These are phyloP conservation scores for Neohortaea acidophila DNA, from an alignment of 495 filamentous ascomycete genomes.

Conservation along the genomic window DNA sequence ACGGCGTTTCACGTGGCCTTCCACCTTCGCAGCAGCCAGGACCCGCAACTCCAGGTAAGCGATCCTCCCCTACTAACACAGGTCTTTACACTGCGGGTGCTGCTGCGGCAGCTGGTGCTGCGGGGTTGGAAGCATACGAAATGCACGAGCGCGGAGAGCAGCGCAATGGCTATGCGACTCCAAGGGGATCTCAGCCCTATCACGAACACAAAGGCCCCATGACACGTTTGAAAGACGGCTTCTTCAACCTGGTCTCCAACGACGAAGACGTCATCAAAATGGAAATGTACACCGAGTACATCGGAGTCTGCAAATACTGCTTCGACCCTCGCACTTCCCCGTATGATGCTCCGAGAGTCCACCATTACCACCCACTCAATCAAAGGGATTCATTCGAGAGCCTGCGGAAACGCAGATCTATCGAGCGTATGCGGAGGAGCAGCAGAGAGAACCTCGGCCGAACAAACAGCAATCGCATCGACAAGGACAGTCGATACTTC, in stretches of 20 bases:
- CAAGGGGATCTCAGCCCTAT: conserved; percentile 4
- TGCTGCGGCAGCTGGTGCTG: conserved; percentile 25
- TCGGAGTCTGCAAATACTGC: conserved; percentile 53
- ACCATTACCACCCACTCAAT: conserved; percentile 32
- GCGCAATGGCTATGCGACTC: conserved; percentile 16
- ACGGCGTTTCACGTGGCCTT: conserved; percentile 5
- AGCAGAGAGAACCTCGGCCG: conserved; percentile 10
- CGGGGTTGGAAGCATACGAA: conserved; percentile 33
- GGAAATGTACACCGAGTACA: conserved; percentile 59
- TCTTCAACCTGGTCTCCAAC: conserved; percentile 13
- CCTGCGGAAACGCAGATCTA: conserved; percentile 14
- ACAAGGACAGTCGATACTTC: conserved; percentile 45
- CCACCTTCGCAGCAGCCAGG: conserved; percentile 10
- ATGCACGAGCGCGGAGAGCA: conserved; percentile 22
- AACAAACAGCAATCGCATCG: conserved; percentile 31
- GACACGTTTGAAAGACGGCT: conserved; percentile 24
- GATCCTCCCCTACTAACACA: conserved; percentile 29
- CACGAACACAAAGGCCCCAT: conserved; percentile 38
- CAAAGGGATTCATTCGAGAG: conserved; percentile 19
- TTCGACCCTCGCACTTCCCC: conserved; percentile 48
- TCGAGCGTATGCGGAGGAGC: conserved; percentile 7
- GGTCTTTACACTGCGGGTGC: conserved; percentile 35
- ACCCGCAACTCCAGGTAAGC: conserved; percentile 25
- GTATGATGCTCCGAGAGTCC: conserved; percentile 49
- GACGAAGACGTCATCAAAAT: conserved; percentile 49